Percentiles rank a stretch among this genome's conserved stretches.
Evolutionary conservation across 1,284 basidiomycete genomes (phyloP).

Genomic region (Rhodotorula sp.): DNA sequence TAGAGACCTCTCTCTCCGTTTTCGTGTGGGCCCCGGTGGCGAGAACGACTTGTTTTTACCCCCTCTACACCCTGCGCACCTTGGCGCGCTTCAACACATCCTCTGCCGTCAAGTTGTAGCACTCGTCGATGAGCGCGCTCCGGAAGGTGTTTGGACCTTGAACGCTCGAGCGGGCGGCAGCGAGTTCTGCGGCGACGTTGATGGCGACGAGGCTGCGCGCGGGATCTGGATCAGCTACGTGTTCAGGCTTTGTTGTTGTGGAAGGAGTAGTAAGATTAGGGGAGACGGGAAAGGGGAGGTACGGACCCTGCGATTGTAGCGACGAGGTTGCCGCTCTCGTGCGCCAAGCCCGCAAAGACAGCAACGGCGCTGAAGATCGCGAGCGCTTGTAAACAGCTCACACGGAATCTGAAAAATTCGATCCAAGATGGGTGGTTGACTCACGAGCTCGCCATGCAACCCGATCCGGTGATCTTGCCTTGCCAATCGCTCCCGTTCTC

Average conservation of each 20-base stretch:
- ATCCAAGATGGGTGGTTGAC: constrained; percentile 48
- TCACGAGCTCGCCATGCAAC: constrained; percentile 80
- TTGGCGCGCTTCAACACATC: constrained; percentile 17
- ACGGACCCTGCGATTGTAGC: constrained; percentile 73
- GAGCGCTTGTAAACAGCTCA: too few species aligned
- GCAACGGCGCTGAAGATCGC: constrained; percentile 50
- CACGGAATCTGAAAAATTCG: background rate
- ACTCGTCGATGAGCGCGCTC: constrained; percentile 78
- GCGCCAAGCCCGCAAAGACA: constrained; percentile 58
- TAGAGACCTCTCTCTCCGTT: too few species aligned
- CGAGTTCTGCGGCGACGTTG: constrained; percentile 80
- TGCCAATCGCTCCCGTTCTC: constrained; percentile 76
- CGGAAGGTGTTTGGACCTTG: constrained; percentile 84
- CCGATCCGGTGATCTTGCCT: constrained; percentile 81
- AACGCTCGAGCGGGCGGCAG: constrained; percentile 67
- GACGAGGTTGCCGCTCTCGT: constrained; percentile 60
- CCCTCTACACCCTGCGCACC: constrained; percentile 10
- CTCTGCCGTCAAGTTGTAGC: constrained; percentile 59
- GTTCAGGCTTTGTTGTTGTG: background rate
- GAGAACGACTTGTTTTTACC: background rate
- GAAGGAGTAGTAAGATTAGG: too few species aligned
- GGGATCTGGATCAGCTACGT: background rate
- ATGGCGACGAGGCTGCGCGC: constrained; percentile 67
- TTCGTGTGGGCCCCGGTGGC: too few species aligned
- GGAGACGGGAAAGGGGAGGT: background rate